Evolutionary conservation across 164 flowering plant species (phyloP).

Genomic region (Nymphaea thermarum): DNA sequence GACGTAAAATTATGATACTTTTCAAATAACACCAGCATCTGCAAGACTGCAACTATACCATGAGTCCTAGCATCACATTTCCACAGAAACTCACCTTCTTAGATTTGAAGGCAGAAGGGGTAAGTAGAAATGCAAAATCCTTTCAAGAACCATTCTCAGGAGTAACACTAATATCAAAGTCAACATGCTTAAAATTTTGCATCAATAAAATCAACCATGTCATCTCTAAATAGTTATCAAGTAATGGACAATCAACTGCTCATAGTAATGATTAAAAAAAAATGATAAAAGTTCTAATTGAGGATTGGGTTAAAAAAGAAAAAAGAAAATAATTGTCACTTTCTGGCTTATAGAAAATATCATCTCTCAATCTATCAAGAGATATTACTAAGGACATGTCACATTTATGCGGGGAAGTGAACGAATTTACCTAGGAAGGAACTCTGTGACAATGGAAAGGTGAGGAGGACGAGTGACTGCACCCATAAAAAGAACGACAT

Average conservation of each 20-base stretch:
- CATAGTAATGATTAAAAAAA: neutral
- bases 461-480: conserved; percentile 98
- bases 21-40: too few relatives aligned
- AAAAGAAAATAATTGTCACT: too few relatives aligned
- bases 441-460: conserved; percentile 92
- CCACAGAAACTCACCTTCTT: too few relatives aligned
- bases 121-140: neutral
- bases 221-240: neutral
- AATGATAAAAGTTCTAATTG: neutral
- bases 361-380: too few relatives aligned
- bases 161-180: neutral
- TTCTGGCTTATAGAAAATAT: too few relatives aligned
- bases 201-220: neutral
- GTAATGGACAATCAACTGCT: neutral
- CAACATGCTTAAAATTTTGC: neutral
- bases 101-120: too few relatives aligned
- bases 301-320: neutral
- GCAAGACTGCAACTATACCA: too few relatives aligned
- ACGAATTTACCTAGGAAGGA: conserved; percentile 72
- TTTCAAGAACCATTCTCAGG: neutral
- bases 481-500: conserved; percentile 93
- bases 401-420: neutral
- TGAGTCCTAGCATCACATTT: too few relatives aligned
- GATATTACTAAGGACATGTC: too few relatives aligned
- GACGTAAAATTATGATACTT: too few relatives aligned